phyloP scores from a whole-genome alignment of 345 rosid genomes.

The Citrus glauca region DNA sequence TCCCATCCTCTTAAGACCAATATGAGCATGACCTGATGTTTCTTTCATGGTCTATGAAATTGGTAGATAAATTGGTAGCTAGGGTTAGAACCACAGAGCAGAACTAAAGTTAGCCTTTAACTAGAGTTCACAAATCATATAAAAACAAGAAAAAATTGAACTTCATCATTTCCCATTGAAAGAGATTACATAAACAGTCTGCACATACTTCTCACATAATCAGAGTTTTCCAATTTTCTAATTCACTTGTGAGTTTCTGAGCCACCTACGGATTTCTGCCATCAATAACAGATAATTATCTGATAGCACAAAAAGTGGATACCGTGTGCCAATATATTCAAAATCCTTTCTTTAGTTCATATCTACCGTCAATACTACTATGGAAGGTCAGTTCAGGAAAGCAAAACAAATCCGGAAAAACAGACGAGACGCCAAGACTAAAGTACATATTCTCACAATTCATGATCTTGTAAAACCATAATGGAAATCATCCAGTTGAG shows the following conservation, averaged over 20 bases:
- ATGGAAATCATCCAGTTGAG: not conserved
- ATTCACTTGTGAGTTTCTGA: not conserved
- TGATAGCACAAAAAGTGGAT: not conserved
- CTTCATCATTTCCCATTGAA: not conserved
- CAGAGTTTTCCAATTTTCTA: not conserved
- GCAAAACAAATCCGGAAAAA: not conserved
- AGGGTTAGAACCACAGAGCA: constrained; percentile 1
- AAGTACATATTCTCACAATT: not conserved
- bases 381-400: not conserved
- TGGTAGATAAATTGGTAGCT: constrained; percentile 9
- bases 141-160: not conserved
- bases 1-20: constrained; percentile 93
- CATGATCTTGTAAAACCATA: constrained; percentile 14
- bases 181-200: not conserved
- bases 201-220: not conserved
- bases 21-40: constrained; percentile 33
- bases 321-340: not conserved
- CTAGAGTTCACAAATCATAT: not conserved
- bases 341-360: not conserved
- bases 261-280: not conserved
- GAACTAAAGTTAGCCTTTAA: not conserved
- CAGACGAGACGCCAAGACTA: not conserved
- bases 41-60: constrained; percentile 58
- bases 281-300: not conserved
- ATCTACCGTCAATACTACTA: not conserved